Base-by-base conservation (phyloP, 768 basidiomycete genomes). In the Amanita thiersii region DNA sequence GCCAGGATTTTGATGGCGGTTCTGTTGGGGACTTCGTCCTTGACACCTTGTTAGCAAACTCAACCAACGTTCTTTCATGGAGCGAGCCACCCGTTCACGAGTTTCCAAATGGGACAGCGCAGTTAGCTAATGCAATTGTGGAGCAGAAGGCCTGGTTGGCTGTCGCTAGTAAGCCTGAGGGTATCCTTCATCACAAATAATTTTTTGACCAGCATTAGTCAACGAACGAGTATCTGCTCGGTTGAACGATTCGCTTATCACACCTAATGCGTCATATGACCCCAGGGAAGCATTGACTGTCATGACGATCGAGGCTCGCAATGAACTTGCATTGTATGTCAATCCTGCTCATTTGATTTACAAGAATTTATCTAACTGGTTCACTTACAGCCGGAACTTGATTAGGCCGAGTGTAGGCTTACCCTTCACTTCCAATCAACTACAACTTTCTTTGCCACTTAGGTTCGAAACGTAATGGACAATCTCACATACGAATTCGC, bases 251-350 rank as follows among this genome's bases (percentile, higher is more conserved):
- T 62, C 69, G 23, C 58, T 75, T 12, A 52, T 56, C 3, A 47
- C 56, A 4, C 63, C 62, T 0, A 58, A 77, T 43, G 44, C 58
- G 2, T 43, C 61, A 0, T 80, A 79, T 41, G 61, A 78, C 44
- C 67, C 69, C 0, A 61, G 69, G 0, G 47, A 49, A 2, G 77
- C 75, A 1, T 59, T 82, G 3, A 77, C 70, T 0, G 68, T 65
- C 15, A 73, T 68, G 40, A 60, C 54, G 0, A 64, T 60, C 0
- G 68, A 71, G 43, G 80, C 72, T n/a, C 61, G 80, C 15, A 81
- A 74, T 37, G 79, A 81, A 47, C 77, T 73, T 42, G 70, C 69
- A 3, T 81, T 65, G 80, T 81, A 51, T 53, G 75, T 53, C 5
- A n/a, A 14, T 5, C 20, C 20, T 4, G 20, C 5, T 19, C 1